Evolutionary conservation across 73 alveolate species (phyloP), one percentile per base, ranked within the genome.

Genomic region (Paramecium bursaria): DNA sequence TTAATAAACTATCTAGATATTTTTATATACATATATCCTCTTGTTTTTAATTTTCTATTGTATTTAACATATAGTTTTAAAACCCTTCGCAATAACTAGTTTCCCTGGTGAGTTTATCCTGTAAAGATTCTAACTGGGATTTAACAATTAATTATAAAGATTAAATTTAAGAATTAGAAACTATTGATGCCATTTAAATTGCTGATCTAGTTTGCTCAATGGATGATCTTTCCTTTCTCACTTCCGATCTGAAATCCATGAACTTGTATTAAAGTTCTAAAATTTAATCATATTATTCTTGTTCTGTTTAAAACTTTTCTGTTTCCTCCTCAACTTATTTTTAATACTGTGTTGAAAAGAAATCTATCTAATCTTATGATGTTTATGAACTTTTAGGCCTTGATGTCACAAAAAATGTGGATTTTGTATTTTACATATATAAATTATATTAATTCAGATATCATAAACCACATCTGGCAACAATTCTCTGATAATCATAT

Each of bases 401-500:
- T n/a, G n/a, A n/a, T n/a, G n/a, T n/a, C n/a, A n/a, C n/a, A n/a
- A n/a, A n/a, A n/a, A n/a, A n/a, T n/a, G n/a, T n/a, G n/a, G n/a
- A n/a, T n/a, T n/a, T n/a, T n/a, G n/a, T n/a, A n/a, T n/a, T n/a
- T n/a, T n/a, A n/a, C n/a, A n/a, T n/a, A n/a, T n/a, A n/a, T n/a
- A n/a, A n/a, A 39, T 39, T 39, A 39, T 39, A 39, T 39, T 11
- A 7, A 67, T 57, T 67, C 82, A 67, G 22, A 25, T 57, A 53
- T 79, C 46, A 55, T 31, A 48, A 53, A 53, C 89, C 3, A 49
- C 76, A 79, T 79, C 89, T 6, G 89, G 89, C 15, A 52, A 27
- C 25, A 79, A 73, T 49, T 79, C 89, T 79, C 89, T 79, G 23
- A 79, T 79, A 60, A 79, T 79, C 89, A 79, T 79, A 54, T 79